Percentiles rank a stretch among this genome's conserved stretches.
phyloP scores from a whole-genome alignment of 331 rosid genomes.

The Rosa hybrid region DNA sequence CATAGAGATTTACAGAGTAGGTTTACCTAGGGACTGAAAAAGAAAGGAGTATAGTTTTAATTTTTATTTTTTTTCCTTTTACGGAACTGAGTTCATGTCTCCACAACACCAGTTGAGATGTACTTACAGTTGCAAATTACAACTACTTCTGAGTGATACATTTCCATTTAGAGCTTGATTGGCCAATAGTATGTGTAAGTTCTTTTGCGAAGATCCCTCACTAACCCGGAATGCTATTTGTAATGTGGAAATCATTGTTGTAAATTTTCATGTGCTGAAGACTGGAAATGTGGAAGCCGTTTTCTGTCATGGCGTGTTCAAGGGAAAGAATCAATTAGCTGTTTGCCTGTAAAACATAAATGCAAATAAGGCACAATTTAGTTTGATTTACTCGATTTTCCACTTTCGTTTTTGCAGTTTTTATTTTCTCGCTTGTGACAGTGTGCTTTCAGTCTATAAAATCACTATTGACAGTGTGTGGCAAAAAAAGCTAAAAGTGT shows the following conservation, averaged over 20 bases:
- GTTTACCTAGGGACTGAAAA: neutral
- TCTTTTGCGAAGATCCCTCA: constrained; percentile 18
- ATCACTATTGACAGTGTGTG: too few relatives aligned
- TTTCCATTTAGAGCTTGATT: constrained; percentile 13
- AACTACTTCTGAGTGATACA: neutral
- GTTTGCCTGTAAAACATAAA: too few relatives aligned
- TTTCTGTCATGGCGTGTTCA: too few relatives aligned
- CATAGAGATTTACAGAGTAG: neutral
- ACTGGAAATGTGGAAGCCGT: neutral
- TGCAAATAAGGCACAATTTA: too few relatives aligned
- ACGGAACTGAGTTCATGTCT: neutral
- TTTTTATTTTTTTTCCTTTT: neutral
- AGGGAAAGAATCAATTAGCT: too few relatives aligned
- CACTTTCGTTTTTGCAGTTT: too few relatives aligned
- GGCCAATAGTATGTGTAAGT: constrained; percentile 16
- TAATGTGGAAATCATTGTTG: constrained; percentile 12
- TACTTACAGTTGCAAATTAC: neutral
- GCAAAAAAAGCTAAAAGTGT: too few relatives aligned
- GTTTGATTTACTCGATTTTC: too few relatives aligned
- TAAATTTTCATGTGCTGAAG: neutral
- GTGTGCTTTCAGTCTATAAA: too few relatives aligned
- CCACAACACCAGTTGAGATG: neutral
- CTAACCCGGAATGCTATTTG: constrained; percentile 16
- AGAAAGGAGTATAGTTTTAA: neutral
- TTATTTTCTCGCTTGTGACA: too few relatives aligned